phyloP scores from a whole-genome alignment of 2,329 filamentous ascomycete genomes.

The Colletotrichum sp. region DNA sequence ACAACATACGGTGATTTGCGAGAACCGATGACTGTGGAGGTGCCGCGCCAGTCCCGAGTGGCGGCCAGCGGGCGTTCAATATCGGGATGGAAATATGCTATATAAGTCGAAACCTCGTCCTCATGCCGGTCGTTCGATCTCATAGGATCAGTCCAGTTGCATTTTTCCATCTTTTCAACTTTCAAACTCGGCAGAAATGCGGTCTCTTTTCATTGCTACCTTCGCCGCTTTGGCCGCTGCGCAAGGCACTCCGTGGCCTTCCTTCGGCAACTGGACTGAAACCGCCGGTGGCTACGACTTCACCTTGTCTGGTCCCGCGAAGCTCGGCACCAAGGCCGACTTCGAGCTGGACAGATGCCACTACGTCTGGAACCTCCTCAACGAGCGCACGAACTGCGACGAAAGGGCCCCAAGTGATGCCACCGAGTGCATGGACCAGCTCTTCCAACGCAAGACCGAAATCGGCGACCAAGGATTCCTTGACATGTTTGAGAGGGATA shows the following conservation, averaged over 20 bases:
- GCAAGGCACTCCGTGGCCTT: background rate
- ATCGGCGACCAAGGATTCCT: slow-evolving; percentile 26
- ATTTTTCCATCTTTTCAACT: background rate
- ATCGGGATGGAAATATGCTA: background rate
- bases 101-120: background rate
- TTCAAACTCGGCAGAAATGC: rapidly evolving
- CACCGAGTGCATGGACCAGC: slow-evolving; percentile 4
- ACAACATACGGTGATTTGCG: background rate
- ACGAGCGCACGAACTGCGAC: background rate
- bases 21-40: background rate
- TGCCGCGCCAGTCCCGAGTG: background rate
- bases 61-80: background rate
- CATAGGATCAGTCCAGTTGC: rapidly evolving
- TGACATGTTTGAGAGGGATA: slow-evolving; percentile 27
- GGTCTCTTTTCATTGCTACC: background rate
- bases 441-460: slow-evolving; percentile 25
- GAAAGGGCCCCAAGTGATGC: background rate
- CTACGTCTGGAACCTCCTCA: background rate
- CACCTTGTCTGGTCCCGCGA: slow-evolving; percentile 13
- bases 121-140: background rate
- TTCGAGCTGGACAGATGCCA: slow-evolving; percentile 21
- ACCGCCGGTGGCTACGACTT: background rate
- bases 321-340: slow-evolving; percentile 5
- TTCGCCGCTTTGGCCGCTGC: background rate
- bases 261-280: slow-evolving; percentile 15